Percentiles rank a stretch among this genome's conserved stretches.
These are phyloP conservation scores for Tremellales sp. DNA, from an alignment of 1,284 basidiomycete genomes.

Conservation along the genomic window DNA sequence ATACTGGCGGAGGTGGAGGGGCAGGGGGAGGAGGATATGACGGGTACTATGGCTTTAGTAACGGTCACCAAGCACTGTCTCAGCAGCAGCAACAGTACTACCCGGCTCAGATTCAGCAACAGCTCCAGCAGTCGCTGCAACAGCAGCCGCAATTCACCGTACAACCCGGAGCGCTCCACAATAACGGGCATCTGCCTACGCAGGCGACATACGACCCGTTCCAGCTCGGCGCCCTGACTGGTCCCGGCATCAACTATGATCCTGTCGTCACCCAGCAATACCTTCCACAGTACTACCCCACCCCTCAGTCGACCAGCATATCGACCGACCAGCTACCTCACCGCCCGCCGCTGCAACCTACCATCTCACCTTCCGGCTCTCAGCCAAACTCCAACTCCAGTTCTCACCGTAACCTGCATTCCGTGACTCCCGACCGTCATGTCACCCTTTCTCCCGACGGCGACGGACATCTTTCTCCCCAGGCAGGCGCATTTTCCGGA, in stretches of 20 bases:
- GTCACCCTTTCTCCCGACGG: neutral
- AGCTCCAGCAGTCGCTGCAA: no score
- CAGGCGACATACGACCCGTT: neutral
- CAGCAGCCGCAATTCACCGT: no score
- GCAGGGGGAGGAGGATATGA: no score
- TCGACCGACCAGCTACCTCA: neutral
- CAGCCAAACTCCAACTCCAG: neutral
- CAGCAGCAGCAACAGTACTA: neutral
- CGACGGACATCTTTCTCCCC: constrained; percentile 8
- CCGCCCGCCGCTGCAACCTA: neutral
- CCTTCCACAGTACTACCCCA: no score
- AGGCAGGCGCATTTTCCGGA: constrained; percentile 1
- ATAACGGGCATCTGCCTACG: neutral
- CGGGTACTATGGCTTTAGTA: neutral
- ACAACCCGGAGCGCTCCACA: no score
- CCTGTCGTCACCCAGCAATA: neutral
- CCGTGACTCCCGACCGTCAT: neutral
- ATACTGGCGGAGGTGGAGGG: neutral
- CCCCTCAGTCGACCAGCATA: no score
- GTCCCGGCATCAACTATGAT: neutral
- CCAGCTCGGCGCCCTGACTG: neutral
- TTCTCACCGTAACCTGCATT: neutral
- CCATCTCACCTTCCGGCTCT: neutral
- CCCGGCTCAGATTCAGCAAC: neutral
- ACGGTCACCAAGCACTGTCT: neutral